Percentiles rank a stretch among this genome's conserved stretches.
These are phyloP conservation scores for Phytopythium mirpurense DNA, from an alignment of 352 stramenopile species.

Conservation along the genomic window DNA sequence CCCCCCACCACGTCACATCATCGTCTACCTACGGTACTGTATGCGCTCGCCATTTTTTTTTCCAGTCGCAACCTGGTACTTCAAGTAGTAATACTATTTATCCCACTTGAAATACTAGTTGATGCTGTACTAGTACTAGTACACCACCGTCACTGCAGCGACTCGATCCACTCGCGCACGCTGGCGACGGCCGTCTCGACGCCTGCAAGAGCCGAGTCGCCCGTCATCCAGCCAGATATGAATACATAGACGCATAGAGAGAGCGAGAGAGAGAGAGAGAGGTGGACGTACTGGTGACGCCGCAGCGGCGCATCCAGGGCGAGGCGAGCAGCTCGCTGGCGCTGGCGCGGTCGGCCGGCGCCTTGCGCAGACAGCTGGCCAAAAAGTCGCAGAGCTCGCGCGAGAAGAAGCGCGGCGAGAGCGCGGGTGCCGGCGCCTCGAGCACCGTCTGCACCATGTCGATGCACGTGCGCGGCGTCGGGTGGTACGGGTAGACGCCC, in stretches of 20 bases:
- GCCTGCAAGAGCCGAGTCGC: too few species aligned
- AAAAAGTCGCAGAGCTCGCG: constrained; percentile 72
- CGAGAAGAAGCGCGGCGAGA: constrained; percentile 68
- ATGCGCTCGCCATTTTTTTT: too few species aligned
- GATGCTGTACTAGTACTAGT: too few species aligned
- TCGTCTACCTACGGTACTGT: too few species aligned
- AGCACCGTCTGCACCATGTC: constrained; percentile 81
- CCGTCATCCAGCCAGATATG: too few species aligned
- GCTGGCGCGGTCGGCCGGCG: constrained; percentile 53
- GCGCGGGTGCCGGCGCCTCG: constrained; percentile 56
- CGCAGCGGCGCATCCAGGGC: constrained; percentile 65
- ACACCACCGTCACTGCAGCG: constrained; percentile 47
- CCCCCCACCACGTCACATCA: too few species aligned
- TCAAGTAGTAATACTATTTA: too few species aligned
- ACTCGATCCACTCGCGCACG: constrained; percentile 69
- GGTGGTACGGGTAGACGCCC: constrained; percentile 84
- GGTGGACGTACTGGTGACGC: constrained; percentile 56
- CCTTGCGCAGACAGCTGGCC: constrained; percentile 54
- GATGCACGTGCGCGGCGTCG: constrained; percentile 74
- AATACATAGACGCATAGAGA: not conserved
- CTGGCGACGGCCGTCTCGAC: constrained; percentile 34
- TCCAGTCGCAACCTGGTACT: too few species aligned
- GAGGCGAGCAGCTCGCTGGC: constrained; percentile 62
- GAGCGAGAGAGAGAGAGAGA: constrained; percentile 1
- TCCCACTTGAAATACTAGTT: too few species aligned